Percentiles rank a stretch among this genome's conserved stretches.
Conservation (phyloP, 352 stramenopile genomes). For the Phytophthora tubulina region DNA sequence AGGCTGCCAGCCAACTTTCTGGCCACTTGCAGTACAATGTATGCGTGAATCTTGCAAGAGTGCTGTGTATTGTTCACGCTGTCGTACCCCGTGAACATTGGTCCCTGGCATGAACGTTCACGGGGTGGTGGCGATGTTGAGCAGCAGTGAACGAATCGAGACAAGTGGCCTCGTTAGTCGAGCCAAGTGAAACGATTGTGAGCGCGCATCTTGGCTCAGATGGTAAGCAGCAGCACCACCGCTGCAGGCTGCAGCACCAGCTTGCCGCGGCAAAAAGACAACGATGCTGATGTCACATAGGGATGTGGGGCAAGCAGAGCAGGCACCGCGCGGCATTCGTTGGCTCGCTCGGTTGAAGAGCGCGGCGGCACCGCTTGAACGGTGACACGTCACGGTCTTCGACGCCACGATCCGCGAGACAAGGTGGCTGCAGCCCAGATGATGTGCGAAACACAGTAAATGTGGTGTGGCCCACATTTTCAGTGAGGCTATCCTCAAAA, state of each 20-base stretch:
- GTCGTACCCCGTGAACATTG: constrained; percentile 10
- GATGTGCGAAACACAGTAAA: not conserved
- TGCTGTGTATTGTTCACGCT: not conserved
- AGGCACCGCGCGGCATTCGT: constrained; percentile 1
- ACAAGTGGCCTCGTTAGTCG: constrained; percentile 14
- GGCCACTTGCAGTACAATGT: constrained; percentile 6
- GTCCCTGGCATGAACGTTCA: not conserved
- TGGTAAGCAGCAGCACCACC: not conserved
- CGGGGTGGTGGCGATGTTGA: not conserved
- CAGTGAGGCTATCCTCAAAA: not conserved
- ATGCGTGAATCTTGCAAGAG: constrained; percentile 2
- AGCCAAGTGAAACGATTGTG: constrained; percentile 13
- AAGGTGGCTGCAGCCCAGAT: constrained; percentile 4
- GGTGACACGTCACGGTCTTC: constrained; percentile 24
- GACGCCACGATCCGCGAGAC: constrained; percentile 2
- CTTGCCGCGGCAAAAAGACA: not conserved
- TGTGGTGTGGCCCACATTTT: not conserved
- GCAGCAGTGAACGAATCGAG: constrained; percentile 10
- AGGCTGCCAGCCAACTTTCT: constrained; percentile 19
- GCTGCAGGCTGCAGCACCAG: too few species aligned
- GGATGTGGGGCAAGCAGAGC: not conserved
- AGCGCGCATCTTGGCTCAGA: not conserved
- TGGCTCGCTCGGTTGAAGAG: constrained; percentile 16
- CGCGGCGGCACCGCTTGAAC: constrained; percentile 12
- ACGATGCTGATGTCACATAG: constrained; percentile 3